These are phyloP conservation scores for Alternaria postmessia DNA, from an alignment of 2,329 filamentous ascomycete species.

Conservation along the genomic window DNA sequence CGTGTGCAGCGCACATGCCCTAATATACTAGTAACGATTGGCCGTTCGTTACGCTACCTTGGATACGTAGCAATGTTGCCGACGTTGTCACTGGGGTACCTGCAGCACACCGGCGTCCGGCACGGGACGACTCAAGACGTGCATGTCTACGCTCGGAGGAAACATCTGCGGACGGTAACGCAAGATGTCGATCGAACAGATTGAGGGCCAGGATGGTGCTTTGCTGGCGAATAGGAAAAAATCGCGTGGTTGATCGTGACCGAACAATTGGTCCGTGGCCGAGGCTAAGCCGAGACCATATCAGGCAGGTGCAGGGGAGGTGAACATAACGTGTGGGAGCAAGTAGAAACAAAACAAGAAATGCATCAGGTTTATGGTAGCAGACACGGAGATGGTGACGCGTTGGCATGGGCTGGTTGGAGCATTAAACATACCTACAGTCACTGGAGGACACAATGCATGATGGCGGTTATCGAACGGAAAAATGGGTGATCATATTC, in stretches of 20 bases:
- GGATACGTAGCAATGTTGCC: constrained; percentile 1
- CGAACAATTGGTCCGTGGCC: constrained; percentile 20
- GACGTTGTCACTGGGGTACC: constrained; percentile 8
- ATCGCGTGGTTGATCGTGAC: constrained; percentile 16
- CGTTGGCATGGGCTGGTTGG: constrained; percentile 11
- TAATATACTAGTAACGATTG: constrained; percentile 8
- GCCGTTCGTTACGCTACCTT: background rate
- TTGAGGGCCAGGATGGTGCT: constrained; percentile 2
- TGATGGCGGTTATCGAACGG: constrained; percentile 9
- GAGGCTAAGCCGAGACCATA: constrained; percentile 21
- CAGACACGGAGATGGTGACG: constrained; percentile 10
- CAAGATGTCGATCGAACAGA: constrained; percentile 11
- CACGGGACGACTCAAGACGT: constrained; percentile 4
- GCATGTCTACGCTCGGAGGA: constrained; percentile 16
- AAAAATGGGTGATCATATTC: background rate
- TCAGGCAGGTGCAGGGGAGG: constrained; percentile 29
- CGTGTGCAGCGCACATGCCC: constrained; percentile 16
- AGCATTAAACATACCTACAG: constrained; percentile 13
- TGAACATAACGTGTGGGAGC: background rate
- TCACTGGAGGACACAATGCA: constrained; percentile 2
- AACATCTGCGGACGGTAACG: constrained; percentile 6
- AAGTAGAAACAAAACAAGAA: background rate
- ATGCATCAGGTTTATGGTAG: constrained; percentile 3
- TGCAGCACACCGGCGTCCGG: constrained; percentile 4
- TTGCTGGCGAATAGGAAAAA: constrained; percentile 11